These are phyloP conservation scores for Sesbania bispinosa DNA, from an alignment of 306 rosid genomes.

Conservation along the genomic window DNA sequence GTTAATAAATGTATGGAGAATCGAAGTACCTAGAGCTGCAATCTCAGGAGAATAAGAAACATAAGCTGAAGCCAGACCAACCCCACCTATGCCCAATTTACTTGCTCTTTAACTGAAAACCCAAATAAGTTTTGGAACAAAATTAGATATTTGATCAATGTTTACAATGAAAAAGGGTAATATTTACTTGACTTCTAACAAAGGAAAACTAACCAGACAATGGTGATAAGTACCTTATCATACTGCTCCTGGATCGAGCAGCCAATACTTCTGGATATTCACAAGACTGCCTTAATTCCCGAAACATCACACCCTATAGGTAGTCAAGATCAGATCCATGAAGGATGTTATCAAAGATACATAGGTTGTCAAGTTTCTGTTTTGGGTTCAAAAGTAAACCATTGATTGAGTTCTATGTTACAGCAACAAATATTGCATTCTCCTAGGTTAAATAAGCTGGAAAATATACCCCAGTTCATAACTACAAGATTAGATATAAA, in stretches of 20 bases:
- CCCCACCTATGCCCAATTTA: conserved; percentile 78
- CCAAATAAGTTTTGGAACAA: conserved; percentile 18
- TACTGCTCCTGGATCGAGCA: conserved; percentile 66
- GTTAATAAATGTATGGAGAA: not conserved
- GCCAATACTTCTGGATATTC: conserved; percentile 87
- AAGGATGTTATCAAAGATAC: not conserved
- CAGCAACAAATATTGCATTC: not conserved
- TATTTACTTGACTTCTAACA: not conserved
- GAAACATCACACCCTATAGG: conserved; percentile 76
- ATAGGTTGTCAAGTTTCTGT: not conserved
- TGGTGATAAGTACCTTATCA: conserved; percentile 48
- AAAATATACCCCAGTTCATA: too few relatives aligned
- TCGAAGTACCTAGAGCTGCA: conserved; percentile 70
- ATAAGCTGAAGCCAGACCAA: conserved; percentile 81
- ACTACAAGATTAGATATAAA: too few relatives aligned
- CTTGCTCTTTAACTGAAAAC: conserved; percentile 70
- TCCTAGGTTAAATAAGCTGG: not conserved
- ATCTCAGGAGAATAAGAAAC: conserved; percentile 84
- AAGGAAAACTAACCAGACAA: conserved; percentile 15
- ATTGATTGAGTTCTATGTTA: not conserved
- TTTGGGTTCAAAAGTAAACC: conserved; percentile 9
- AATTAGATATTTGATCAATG: not conserved
- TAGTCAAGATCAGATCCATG: conserved; percentile 21
- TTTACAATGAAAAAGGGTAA: conserved; percentile 9
- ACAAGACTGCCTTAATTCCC: conserved; percentile 60